Evolutionary conservation across 495 filamentous ascomycete species (phyloP).

Genomic region (Tuber indicum): DNA sequence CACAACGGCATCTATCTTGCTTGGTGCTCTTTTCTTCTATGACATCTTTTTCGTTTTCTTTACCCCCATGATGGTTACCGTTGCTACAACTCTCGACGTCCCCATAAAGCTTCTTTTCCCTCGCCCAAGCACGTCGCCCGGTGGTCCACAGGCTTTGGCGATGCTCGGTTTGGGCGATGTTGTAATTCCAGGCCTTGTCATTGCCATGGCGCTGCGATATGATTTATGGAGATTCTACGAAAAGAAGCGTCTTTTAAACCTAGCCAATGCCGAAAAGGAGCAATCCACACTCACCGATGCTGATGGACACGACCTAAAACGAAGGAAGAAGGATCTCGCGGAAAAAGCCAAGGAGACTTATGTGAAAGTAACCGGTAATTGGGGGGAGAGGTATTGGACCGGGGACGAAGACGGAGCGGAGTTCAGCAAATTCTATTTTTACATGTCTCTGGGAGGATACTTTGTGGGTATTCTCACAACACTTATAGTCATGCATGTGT

Average conservation of each 20-base stretch:
- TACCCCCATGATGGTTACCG: slow-evolving; percentile 93
- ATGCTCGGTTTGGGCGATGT: slow-evolving; percentile 95
- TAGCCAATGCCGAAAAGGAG: slow-evolving; percentile 27
- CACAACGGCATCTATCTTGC: slow-evolving; percentile 67
- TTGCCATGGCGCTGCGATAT: slow-evolving; percentile 79
- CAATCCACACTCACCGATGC: slow-evolving; percentile 20
- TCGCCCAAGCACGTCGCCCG: slow-evolving; percentile 47
- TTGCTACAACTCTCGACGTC: slow-evolving; percentile 81
- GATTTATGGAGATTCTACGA: slow-evolving; percentile 56
- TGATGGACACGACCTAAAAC: slow-evolving; percentile 44
- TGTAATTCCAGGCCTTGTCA: slow-evolving; percentile 88
- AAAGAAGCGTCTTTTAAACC: slow-evolving; percentile 22
- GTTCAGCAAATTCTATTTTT: slow-evolving; percentile 87
- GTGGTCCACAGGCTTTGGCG: slow-evolving; percentile 49
- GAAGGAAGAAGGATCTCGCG: slow-evolving; percentile 31
- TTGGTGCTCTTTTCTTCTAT: slow-evolving; percentile 79
- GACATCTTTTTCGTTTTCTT: slow-evolving; percentile 98
- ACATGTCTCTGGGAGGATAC: slow-evolving; percentile 71
- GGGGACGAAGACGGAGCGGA: slow-evolving; percentile 43
- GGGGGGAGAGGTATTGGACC: slow-evolving; percentile 85
- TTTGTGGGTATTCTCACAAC: slow-evolving; percentile 70
- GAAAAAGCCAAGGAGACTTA: slow-evolving; percentile 45
- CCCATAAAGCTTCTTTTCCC: slow-evolving; percentile 91
- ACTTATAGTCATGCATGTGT: slow-evolving; percentile 67
- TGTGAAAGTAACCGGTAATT: slow-evolving; percentile 56